Evolutionary conservation across 1,284 basidiomycete species (phyloP).

Genomic region (Ceratobasidium sp.): DNA sequence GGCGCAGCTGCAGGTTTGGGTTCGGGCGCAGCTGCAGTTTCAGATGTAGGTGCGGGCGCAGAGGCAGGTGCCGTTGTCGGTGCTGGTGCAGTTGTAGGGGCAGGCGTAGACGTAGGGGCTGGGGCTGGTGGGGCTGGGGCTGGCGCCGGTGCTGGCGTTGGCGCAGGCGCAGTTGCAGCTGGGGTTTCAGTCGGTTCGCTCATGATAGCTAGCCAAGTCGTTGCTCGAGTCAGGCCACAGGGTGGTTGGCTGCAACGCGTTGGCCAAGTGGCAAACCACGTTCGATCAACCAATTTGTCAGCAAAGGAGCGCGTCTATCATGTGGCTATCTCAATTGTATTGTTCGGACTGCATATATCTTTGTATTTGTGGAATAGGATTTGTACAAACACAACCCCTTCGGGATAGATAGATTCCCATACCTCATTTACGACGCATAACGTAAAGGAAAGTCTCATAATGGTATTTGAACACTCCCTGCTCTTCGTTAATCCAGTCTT

Average conservation of each 20-base stretch:
- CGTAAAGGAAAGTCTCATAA: conserved; percentile 65
- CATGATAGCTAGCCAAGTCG: not conserved
- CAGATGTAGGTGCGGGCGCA: not conserved
- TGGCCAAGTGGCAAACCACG: conserved; percentile 6
- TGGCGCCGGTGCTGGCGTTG: not conserved
- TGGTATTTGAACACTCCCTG: conserved; percentile 68
- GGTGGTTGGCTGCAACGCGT: conserved; percentile 31
- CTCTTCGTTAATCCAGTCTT: conserved; percentile 64
- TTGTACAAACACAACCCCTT: not conserved
- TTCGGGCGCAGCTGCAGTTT: not conserved
- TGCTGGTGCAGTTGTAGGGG: not conserved
- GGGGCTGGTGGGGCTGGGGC: not conserved
- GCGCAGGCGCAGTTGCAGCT: not conserved
- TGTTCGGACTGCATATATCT: conserved; percentile 2
- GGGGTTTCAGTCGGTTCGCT: not conserved
- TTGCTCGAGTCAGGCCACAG: conserved; percentile 3
- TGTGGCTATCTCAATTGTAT: conserved; percentile 7
- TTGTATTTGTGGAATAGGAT: not conserved
- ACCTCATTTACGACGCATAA: conserved; percentile 48
- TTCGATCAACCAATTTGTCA: conserved; percentile 28
- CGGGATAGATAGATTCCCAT: too few relatives aligned
- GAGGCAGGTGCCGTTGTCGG: not conserved
- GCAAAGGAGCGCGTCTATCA: not conserved
- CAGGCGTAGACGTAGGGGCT: not conserved
- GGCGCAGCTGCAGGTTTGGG: not conserved